phyloP scores from a whole-genome alignment of 345 rosid species.

The Odontarrhena argentea region DNA sequence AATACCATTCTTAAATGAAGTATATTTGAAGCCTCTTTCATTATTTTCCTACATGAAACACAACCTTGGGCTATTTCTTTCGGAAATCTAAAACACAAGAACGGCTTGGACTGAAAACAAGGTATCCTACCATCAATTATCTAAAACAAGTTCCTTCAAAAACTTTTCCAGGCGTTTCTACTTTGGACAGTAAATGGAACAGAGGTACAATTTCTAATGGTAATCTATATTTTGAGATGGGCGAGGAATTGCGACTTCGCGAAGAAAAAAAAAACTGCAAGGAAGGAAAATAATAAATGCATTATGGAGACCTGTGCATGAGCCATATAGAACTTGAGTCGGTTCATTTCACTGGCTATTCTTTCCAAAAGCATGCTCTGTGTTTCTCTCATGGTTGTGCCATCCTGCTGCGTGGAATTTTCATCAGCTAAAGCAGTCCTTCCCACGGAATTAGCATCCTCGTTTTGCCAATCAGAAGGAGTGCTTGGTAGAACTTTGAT shows the following conservation, averaged over 20 bases:
- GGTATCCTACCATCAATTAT: not conserved
- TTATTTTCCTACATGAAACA: not conserved
- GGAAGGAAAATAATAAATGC: constrained; percentile 1
- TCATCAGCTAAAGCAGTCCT: constrained; percentile 51
- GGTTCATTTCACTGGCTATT: constrained; percentile 98
- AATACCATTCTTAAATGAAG: constrained; percentile 15
- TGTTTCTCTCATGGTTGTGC: constrained; percentile 80
- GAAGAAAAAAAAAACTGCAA: not conserved
- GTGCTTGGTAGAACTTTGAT: constrained; percentile 86
- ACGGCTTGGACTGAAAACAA: constrained; percentile 16
- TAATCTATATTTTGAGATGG: constrained; percentile 16
- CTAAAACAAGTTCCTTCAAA: not conserved
- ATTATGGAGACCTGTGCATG: constrained; percentile 84
- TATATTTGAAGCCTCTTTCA: not conserved
- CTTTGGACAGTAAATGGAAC: constrained; percentile 1
- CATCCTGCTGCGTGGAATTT: constrained; percentile 58
- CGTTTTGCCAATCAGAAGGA: constrained; percentile 82
- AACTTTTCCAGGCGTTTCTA: constrained; percentile 16
- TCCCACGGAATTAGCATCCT: constrained; percentile 52
- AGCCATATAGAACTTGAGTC: constrained; percentile 87
- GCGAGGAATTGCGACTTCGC: not conserved
- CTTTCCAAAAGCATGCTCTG: constrained; percentile 97
- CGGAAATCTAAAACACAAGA: constrained; percentile 7
- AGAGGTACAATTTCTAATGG: not conserved
- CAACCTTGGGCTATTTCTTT: not conserved